Evolutionary conservation across 1,139 yeast genomes (phyloP).

Genomic region (Sugiyamaella paludigena): DNA sequence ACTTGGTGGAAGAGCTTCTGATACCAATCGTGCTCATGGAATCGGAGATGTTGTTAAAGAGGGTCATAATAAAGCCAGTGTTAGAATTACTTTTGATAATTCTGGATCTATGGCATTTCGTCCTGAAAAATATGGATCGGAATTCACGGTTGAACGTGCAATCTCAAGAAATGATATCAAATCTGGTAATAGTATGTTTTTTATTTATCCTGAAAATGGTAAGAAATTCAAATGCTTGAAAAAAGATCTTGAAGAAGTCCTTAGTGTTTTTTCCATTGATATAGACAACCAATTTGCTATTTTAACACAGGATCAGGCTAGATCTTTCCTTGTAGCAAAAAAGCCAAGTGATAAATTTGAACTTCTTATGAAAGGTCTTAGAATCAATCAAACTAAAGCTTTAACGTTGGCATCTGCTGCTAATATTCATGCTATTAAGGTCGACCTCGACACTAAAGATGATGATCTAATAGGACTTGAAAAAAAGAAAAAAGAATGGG

Average conservation of each 20-base stretch:
- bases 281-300: conserved; percentile 93
- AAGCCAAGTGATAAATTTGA: conserved; percentile 62
- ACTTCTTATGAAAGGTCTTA: conserved; percentile 77
- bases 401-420: conserved; percentile 39
- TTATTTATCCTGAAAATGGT: conserved; percentile 52
- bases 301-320: conserved; percentile 89
- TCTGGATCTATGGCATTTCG: conserved; percentile 64
- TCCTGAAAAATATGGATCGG: conserved; percentile 62
- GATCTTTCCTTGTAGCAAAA: conserved; percentile 59
- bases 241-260: conserved; percentile 62
- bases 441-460: conserved; percentile 8
- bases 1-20: conserved; percentile 91
- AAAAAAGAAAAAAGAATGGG: conserved; percentile 10
- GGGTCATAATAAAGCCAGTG: conserved; percentile 65
- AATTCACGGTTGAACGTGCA: conserved; percentile 65
- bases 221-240: conserved; percentile 59
- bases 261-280: conserved; percentile 69
- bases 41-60: conserved; percentile 72
- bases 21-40: conserved; percentile 78
- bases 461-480: conserved; percentile 12
- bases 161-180: conserved; percentile 41
- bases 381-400: conserved; percentile 49
- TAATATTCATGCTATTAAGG: conserved; percentile 27
- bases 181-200: conserved; percentile 51
- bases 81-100: conserved; percentile 56